Evolutionary conservation across 2,329 filamentous ascomycete genomes (phyloP).

Genomic region (Cladophialophora yegresii): DNA sequence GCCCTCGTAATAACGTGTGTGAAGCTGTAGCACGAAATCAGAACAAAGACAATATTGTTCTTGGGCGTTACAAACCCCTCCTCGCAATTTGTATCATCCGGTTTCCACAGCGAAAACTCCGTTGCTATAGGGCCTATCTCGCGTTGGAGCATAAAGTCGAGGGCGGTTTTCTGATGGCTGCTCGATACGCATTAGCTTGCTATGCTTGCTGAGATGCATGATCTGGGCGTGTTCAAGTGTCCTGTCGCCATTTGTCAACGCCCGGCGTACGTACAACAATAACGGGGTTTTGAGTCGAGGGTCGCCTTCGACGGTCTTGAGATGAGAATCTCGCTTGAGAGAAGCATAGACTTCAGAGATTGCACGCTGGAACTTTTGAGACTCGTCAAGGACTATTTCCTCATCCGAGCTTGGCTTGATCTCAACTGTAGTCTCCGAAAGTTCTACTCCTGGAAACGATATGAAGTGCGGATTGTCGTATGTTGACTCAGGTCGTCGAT

Average conservation of each 20-base stretch:
- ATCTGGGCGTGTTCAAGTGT: neutral
- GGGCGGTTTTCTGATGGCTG: constrained; percentile 27
- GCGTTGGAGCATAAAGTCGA: constrained; percentile 31
- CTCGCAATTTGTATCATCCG: neutral
- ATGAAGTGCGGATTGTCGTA: constrained; percentile 31
- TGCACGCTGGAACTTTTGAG: constrained; percentile 15
- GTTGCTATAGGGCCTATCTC: constrained; percentile 39
- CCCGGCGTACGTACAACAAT: neutral
- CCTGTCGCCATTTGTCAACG: too few species aligned
- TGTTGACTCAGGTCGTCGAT: constrained; percentile 9
- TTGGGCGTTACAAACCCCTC: neutral
- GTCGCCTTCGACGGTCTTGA: constrained; percentile 17
- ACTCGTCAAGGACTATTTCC: neutral
- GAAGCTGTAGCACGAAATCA: constrained; percentile 36
- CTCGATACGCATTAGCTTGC: neutral
- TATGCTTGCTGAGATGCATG: neutral
- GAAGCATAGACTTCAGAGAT: constrained; percentile 21
- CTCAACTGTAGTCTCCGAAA: neutral
- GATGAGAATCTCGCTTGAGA: constrained; percentile 20
- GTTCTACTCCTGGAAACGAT: neutral
- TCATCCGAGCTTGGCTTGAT: neutral
- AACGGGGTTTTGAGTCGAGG: constrained; percentile 9
- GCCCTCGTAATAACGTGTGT: constrained; percentile 47
- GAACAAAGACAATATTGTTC: neutral
- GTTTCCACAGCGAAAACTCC: constrained; percentile 39